Percentiles rank a stretch among this genome's conserved stretches.
Conservation (phyloP, 2,329 filamentous ascomycete genomes). For the Dryadomyces sulphureus region DNA sequence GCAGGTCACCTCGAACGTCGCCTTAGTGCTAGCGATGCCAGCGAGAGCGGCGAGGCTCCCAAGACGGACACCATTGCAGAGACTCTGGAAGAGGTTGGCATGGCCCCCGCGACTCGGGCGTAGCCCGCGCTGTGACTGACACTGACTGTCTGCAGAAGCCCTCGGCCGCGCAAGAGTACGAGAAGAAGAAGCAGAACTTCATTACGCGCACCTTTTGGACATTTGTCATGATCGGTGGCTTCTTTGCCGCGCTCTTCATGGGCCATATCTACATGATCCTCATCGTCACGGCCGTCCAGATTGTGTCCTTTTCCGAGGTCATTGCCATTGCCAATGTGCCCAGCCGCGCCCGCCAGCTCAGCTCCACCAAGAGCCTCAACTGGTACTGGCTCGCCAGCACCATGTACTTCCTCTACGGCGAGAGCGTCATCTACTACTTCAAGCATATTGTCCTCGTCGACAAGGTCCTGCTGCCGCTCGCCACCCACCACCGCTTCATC, state of each 20-base stretch:
- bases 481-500: slow-evolving; percentile 96
- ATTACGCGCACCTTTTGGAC: slow-evolving; percentile 96
- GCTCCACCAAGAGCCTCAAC: slow-evolving; percentile 90
- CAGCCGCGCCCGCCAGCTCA: slow-evolving; percentile 75
- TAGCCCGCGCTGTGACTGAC: no score
- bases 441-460: slow-evolving; percentile 97
- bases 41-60: slow-evolving; percentile 12
- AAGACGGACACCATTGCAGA: slow-evolving; percentile 16
- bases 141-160: slow-evolving; percentile 23
- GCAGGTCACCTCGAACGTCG: slow-evolving; percentile 40
- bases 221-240: slow-evolving; percentile 87
- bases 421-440: slow-evolving; percentile 99
- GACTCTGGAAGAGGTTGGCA: slow-evolving; percentile 23
- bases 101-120: no score
- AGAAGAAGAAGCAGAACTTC: slow-evolving; percentile 98
- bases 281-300: slow-evolving; percentile 84
- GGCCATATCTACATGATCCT: slow-evolving; percentile 96
- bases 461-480: slow-evolving; percentile 78
- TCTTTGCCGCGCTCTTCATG: slow-evolving; percentile 85
- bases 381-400: slow-evolving; percentile 99
- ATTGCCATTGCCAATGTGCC: slow-evolving; percentile 95
- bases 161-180: slow-evolving; percentile 51
- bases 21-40: slow-evolving; percentile 52
- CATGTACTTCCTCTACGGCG: slow-evolving; percentile 98
- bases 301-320: slow-evolving; percentile 97